phyloP scores from a whole-genome alignment of 2,329 filamentous ascomycete genomes.

The Penicillium sp. region DNA sequence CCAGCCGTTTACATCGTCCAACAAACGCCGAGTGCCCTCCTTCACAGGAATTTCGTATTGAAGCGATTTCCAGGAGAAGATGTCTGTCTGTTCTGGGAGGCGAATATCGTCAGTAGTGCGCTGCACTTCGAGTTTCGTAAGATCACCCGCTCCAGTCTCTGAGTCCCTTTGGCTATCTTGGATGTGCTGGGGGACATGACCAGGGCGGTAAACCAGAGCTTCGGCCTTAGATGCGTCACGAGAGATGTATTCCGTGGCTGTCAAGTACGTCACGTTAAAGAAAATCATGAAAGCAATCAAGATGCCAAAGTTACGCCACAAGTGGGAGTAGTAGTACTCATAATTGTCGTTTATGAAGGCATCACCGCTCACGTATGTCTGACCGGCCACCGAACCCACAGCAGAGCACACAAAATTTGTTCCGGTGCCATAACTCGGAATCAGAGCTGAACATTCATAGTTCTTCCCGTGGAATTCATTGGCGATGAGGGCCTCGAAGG shows the following conservation, averaged over 20 bases:
- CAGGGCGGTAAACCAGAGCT: constrained; percentile 70
- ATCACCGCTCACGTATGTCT: constrained; percentile 57
- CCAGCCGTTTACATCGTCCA: constrained; percentile 86
- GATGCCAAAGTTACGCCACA: constrained; percentile 70
- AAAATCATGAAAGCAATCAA: constrained; percentile 62
- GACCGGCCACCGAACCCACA: constrained; percentile 57
- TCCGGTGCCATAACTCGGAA: constrained; percentile 47
- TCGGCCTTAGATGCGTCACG: constrained; percentile 73
- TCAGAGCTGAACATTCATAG: constrained; percentile 52
- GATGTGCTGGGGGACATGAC: constrained; percentile 29
- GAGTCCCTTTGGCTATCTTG: neutral
- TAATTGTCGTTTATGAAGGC: constrained; percentile 56
- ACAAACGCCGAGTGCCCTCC: constrained; percentile 67
- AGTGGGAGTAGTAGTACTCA: constrained; percentile 57
- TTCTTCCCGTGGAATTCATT: constrained; percentile 73
- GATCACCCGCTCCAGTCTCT: neutral
- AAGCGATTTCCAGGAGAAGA: constrained; percentile 10
- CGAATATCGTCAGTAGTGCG: constrained; percentile 13
- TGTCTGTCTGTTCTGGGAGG: constrained; percentile 11
- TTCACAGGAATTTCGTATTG: constrained; percentile 75
- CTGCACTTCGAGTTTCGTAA: constrained; percentile 13
- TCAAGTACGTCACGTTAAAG: constrained; percentile 63
- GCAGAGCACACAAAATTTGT: constrained; percentile 56
- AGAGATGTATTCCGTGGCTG: constrained; percentile 43
- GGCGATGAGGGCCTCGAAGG: constrained; percentile 76